A percentile compares a stretch with the other conserved stretches of the same genome.
Evolutionary conservation across 2,329 filamentous ascomycete genomes (phyloP).

Genomic region (Beauveria sp.): DNA sequence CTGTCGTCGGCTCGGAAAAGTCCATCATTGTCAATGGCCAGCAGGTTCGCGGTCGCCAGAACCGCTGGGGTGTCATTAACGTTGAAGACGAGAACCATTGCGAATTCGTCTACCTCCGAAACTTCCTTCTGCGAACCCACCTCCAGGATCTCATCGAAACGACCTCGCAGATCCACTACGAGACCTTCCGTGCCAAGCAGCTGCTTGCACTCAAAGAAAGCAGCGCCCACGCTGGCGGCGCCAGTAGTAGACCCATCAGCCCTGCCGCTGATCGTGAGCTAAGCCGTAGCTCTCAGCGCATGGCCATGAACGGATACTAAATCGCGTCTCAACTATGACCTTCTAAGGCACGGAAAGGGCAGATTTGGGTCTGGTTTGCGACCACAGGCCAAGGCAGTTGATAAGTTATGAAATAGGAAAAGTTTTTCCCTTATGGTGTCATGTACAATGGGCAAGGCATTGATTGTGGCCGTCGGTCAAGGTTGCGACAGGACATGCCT

Average conservation of each 20-base stretch:
- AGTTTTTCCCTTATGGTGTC: conserved; percentile 7
- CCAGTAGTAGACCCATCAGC: conserved; percentile 82
- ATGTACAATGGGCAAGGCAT: conserved; percentile 3
- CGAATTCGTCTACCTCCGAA: conserved; percentile 96
- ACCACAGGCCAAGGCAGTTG: neutral
- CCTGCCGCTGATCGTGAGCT: conserved; percentile 90
- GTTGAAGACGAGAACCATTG: conserved; percentile 99
- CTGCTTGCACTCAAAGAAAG: conserved; percentile 96
- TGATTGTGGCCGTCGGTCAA: neutral
- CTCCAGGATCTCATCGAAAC: conserved; percentile 98
- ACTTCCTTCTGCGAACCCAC: conserved; percentile 97
- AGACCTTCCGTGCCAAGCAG: conserved; percentile 99
- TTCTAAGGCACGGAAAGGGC: neutral
- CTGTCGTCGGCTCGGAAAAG: conserved; percentile 96
- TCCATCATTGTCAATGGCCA: conserved; percentile 95
- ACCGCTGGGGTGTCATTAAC: conserved; percentile 99
- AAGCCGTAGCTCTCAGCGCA: conserved; percentile 92
- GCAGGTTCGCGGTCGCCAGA: conserved; percentile 95
- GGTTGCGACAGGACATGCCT: conserved; percentile 1
- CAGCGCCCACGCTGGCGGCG: conserved; percentile 66
- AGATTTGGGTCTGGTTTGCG: neutral
- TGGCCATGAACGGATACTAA: conserved; percentile 99
- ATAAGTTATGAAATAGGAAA: conserved; percentile 10
- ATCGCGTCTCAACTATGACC: neutral
- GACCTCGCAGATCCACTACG: conserved; percentile 99